Evolutionary conservation across 2,329 filamentous ascomycete species (phyloP), one percentile per base, ranked within the genome.

Genomic region (Clarireedia homoeocarpa): DNA sequence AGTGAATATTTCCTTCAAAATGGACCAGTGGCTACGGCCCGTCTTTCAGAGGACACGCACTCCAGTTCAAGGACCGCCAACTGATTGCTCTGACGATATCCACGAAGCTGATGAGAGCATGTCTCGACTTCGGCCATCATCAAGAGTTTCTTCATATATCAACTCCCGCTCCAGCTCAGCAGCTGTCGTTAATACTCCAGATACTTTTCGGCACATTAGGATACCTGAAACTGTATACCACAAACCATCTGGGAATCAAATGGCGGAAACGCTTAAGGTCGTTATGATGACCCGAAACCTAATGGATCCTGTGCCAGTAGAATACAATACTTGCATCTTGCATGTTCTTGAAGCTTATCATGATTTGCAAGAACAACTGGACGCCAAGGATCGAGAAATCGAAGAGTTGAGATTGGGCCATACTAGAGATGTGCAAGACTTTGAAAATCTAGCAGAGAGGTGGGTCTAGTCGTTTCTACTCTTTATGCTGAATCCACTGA

Each of bases 281-380:
- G 59, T 66, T 2, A 67, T 70, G 66, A 69, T 70, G 67, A 68
- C 58, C 47, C 60, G 56, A n/a, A 59, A 54, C 3, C 52, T 64
- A 1, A 55, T 64, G 23, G 55, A 61, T 0, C 54, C 66, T 1
- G 45, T 70, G 3, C 67, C 67, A 2, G 56, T 64, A 2, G 58
- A 67, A 38, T 68, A 68, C 40, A 70, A 69, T 36, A 63, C 62
- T 27, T 64, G 61, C 46, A 67, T 70, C 17, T 42, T 68, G n/a
- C 63, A 69, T 46, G 59, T 69, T 23, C 48, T 70, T 3, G 68
- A 70, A 51, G 60, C 61, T 3, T 70, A 69, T 56, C 58, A 65
- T 5, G 57, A 65, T 40, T 42, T 67, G 24, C 54, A 58, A 5
- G 42, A 53, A 17, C 58, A 65, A 24, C 34, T 69, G 2, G 52